Base-by-base conservation (phyloP, 2,329 filamentous ascomycete species). In the Ploettnerulaceae sp. region DNA sequence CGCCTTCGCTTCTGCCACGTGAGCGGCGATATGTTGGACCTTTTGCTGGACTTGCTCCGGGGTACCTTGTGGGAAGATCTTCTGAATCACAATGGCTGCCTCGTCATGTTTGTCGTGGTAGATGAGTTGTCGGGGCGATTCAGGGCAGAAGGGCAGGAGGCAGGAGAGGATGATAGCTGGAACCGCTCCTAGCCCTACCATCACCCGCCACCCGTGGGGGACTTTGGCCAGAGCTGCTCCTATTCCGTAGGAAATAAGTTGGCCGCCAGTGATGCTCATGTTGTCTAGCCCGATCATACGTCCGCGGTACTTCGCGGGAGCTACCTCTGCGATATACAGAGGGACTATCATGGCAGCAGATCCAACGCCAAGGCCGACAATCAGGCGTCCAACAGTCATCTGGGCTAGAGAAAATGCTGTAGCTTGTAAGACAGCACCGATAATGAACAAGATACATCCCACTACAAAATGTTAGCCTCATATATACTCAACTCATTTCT, bases 361-460 rank as follows among this genome's bases (percentile, higher is more conserved):
- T 53, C 82, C 82, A 64, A 86, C 82, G 3, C 82, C 82, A 17
- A 86, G 66, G 69, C 83, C 83, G 49, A 86, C 82, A 46, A 87
- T 66, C 11, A 82, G 78, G 59, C 83, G 75, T 24, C 82, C 82
- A 46, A 74, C 80, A 54, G 86, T 81, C 63, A 87, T 86, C 60
- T 75, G 75, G 31, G 75, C 81, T 31, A 86, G 71, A 53, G 76
- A 76, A 48, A 74, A 72, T 46, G 68, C 66, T 5, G 81, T 81
- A 2, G 79, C 65, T 64, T 86, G 82, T 68, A 87, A 73, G 54
- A 86, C 77, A 2, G 82, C 86, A 9, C 82, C 78, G 43, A 84
- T 69, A 53, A 86, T 79, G 45, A 83, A 82, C 40, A 86, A 64
- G 33, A 78, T 60, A 57, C 81, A 82, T 17, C 84, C 83, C 46